These are phyloP conservation scores for Fusarium secorum DNA, from an alignment of 2,329 filamentous ascomycete genomes.

Conservation along the genomic window DNA sequence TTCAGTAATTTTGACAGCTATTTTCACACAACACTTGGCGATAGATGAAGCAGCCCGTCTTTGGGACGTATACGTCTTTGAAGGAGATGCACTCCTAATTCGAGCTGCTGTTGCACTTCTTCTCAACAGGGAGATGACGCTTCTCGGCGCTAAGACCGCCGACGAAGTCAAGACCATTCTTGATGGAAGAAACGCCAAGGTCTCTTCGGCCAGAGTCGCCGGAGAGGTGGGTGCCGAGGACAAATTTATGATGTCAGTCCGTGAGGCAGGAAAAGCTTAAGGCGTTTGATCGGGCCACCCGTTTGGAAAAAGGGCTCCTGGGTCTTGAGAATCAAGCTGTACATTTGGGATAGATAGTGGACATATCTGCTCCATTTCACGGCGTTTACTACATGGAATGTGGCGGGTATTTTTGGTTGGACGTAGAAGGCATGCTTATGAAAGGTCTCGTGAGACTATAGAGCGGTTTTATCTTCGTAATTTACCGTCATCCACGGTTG, in stretches of 20 bases:
- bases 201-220: slow-evolving; percentile 46
- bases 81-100: slow-evolving; percentile 77
- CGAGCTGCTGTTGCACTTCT: slow-evolving; percentile 75
- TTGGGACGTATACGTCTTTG: slow-evolving; percentile 86
- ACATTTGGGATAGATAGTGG: slow-evolving; percentile 42
- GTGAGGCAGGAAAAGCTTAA: slow-evolving; percentile 48
- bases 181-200: slow-evolving; percentile 44
- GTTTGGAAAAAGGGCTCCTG: slow-evolving; percentile 4
- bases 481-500: slow-evolving; percentile 22
- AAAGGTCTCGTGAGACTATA: slow-evolving; percentile 26
- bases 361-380: slow-evolving; percentile 35
- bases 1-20: slow-evolving; percentile 65
- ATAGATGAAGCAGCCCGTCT: slow-evolving; percentile 76
- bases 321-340: slow-evolving; percentile 29
- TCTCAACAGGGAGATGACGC: slow-evolving; percentile 58
- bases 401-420: slow-evolving; percentile 31
- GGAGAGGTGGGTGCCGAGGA: slow-evolving; percentile 59
- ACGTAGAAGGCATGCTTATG: slow-evolving; percentile 30
- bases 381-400: slow-evolving; percentile 39
- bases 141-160: slow-evolving; percentile 56
- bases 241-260: slow-evolving; percentile 48
- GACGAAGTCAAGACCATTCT: slow-evolving; percentile 54
- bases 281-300: slow-evolving; percentile 9
- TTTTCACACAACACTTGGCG: slow-evolving; percentile 70
- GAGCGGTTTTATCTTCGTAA: slow-evolving; percentile 34